Conservation (phyloP, 2,329 filamentous ascomycete species). For the Calonectria pseudoturangicola region DNA sequence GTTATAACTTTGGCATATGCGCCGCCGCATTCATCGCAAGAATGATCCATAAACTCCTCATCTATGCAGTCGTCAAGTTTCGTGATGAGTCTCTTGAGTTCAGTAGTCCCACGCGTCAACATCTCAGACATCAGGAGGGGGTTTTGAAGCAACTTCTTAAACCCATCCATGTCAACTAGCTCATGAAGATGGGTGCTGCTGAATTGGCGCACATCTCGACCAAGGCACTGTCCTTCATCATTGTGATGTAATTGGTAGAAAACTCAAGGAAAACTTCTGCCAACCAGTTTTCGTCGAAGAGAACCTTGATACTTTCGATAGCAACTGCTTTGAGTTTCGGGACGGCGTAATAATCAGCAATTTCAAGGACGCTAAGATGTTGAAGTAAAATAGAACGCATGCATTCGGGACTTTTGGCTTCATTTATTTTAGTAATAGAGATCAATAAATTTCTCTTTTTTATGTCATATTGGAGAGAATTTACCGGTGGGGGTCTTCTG, state of each 20-base stretch:
- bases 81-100: not conserved
- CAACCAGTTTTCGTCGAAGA: not conserved
- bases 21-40: too few species aligned
- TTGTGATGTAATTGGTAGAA: too few species aligned
- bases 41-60: too few species aligned
- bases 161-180: not conserved
- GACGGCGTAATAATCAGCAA: not conserved
- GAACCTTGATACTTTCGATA: not conserved
- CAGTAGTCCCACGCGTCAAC: not conserved
- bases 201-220: not conserved
- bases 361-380: not conserved
- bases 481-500: not conserved
- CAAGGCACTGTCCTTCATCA: not conserved
- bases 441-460: too few species aligned
- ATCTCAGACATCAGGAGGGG: not conserved
- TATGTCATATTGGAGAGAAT: not conserved
- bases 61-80: not conserved
- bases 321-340: not conserved
- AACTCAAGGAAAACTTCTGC: not conserved
- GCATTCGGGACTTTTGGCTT: not conserved
- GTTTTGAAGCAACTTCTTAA: not conserved
- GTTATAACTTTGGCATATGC: too few species aligned
- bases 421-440: not conserved
- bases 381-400: not conserved
- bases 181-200: not conserved